Conservation (phyloP, 306 rosid genomes). For the Macrotyloma uniflorum region DNA sequence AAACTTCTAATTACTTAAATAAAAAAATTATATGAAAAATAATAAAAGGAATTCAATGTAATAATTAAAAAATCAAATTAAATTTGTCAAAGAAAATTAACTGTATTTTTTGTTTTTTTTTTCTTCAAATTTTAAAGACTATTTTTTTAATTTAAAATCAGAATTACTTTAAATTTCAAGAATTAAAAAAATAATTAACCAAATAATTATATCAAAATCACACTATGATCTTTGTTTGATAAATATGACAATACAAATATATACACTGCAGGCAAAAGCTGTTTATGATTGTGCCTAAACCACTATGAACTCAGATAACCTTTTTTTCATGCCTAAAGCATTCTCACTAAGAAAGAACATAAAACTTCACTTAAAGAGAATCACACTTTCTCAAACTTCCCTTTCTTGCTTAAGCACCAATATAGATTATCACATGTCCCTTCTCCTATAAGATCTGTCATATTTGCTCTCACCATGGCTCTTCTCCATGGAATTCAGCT, state of each 20-base stretch:
- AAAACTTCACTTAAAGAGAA: background rate
- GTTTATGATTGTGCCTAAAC: background rate
- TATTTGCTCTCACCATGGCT: slow-evolving; percentile 10
- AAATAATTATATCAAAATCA: too few relatives aligned
- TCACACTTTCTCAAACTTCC: slow-evolving; percentile 20
- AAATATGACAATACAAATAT: slow-evolving; percentile 16
- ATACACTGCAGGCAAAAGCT: background rate
- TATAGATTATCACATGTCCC: slow-evolving; percentile 1
- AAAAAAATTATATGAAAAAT: too few relatives aligned
- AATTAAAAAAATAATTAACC: too few relatives aligned
- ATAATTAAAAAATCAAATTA: too few relatives aligned
- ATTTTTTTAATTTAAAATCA: too few relatives aligned
- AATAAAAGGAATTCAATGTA: too few relatives aligned
- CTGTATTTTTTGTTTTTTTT: too few relatives aligned
- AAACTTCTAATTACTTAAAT: too few relatives aligned
- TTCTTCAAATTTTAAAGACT: too few relatives aligned
- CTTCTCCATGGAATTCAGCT: background rate
- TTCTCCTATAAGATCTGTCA: background rate
- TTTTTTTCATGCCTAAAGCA: slow-evolving; percentile 17
- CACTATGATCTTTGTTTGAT: too few relatives aligned
- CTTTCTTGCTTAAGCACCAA: slow-evolving; percentile 13
- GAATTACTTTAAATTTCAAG: too few relatives aligned
- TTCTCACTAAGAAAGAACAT: slow-evolving; percentile 19
- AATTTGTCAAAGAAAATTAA: too few relatives aligned
- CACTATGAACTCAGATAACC: background rate